Conservation (phyloP, 2,329 filamentous ascomycete genomes). For the Alternaria novae-zelandiae region DNA sequence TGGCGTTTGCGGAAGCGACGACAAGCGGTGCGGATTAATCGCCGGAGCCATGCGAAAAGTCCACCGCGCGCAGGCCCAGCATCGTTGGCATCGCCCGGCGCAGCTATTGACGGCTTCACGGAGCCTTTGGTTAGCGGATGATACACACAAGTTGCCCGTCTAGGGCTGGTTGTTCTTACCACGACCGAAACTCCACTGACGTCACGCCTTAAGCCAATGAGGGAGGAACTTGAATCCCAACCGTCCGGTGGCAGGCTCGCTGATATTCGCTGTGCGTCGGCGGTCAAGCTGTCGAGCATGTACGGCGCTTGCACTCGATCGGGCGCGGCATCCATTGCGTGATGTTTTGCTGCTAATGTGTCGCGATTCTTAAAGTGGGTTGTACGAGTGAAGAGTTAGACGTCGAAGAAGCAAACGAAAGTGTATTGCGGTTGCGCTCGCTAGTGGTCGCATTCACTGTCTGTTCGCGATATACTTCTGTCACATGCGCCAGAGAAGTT, state of each 20-base stretch:
- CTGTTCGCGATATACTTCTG: neutral
- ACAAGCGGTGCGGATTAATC: neutral
- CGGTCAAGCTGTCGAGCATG: slow-evolving; percentile 25
- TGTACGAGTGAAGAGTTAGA: neutral
- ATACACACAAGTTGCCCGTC: neutral
- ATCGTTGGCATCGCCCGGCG: neutral
- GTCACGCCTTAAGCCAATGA: slow-evolving; percentile 8
- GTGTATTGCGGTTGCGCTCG: neutral
- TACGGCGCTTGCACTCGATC: slow-evolving; percentile 7
- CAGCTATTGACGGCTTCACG: neutral
- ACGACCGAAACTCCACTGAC: slow-evolving; percentile 15
- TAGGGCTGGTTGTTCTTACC: too few species aligned
- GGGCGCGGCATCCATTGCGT: neutral
- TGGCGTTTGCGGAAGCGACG: neutral
- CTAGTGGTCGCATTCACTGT: neutral
- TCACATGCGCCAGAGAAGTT: neutral
- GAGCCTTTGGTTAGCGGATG: neutral
- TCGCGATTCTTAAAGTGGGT: neutral
- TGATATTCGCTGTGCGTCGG: slow-evolving; percentile 17
- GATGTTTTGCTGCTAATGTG: neutral
- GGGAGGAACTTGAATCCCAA: slow-evolving; percentile 6
- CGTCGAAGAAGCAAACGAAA: neutral
- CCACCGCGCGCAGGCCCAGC: neutral
- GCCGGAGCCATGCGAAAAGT: neutral
- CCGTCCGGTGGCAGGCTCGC: slow-evolving; percentile 23